phyloP scores from a whole-genome alignment of 441 rosid genomes.

The Biscutella auriculata region DNA sequence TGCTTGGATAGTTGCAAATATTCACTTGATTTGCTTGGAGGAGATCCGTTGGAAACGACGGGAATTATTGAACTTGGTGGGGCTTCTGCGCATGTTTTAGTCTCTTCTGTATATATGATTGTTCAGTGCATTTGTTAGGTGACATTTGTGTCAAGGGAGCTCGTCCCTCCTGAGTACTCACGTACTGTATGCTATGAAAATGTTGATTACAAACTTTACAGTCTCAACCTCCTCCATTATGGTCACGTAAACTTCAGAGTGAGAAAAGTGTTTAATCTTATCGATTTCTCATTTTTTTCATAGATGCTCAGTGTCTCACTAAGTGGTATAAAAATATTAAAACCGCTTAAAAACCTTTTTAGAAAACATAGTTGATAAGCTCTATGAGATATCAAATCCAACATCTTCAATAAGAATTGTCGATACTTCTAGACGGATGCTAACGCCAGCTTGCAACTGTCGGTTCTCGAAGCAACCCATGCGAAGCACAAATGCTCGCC shows the following conservation, averaged over 20 bases:
- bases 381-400: too few relatives aligned
- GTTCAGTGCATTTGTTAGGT: too few relatives aligned
- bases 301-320: too few relatives aligned
- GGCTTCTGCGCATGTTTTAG: slow-evolving; percentile 80
- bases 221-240: slow-evolving; percentile 79
- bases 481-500: too few relatives aligned
- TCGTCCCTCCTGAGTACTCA: slow-evolving; percentile 51
- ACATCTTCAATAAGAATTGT: too few relatives aligned
- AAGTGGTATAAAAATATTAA: too few relatives aligned
- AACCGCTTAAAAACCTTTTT: too few relatives aligned
- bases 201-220: slow-evolving; percentile 57
- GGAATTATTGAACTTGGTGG: slow-evolving; percentile 94
- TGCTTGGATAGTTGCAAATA: slow-evolving; percentile 89
- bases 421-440: too few relatives aligned
- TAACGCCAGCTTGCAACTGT: too few relatives aligned
- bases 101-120: too few relatives aligned
- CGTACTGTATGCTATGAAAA: slow-evolving; percentile 46
- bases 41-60: slow-evolving; percentile 52
- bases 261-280: neutral
- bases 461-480: too few relatives aligned
- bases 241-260: slow-evolving; percentile 60
- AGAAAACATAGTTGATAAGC: too few relatives aligned
- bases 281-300: neutral
- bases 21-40: slow-evolving; percentile 66
- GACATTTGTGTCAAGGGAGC: slow-evolving; percentile 61